A percentile compares a stretch with the other conserved stretches of the same genome.
Evolutionary conservation across 2,329 filamentous ascomycete genomes (phyloP).

Genomic region (Remersonia thermophila): DNA sequence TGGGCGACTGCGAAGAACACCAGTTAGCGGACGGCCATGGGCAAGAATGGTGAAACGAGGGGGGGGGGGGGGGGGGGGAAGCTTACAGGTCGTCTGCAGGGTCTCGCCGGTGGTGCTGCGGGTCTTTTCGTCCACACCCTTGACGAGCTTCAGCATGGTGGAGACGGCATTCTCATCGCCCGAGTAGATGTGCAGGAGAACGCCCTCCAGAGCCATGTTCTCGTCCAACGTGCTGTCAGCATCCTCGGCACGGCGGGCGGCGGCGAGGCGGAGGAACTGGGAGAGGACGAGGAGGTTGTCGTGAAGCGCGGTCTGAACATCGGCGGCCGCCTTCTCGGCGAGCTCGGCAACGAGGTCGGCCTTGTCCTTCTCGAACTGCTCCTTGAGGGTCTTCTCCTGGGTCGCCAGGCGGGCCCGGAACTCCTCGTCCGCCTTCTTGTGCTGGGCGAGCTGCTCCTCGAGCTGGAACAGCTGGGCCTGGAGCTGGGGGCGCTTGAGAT

Average conservation of each 20-base stretch:
- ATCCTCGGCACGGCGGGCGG: constrained; percentile 61
- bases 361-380: constrained; percentile 42
- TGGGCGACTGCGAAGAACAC: constrained; percentile 49
- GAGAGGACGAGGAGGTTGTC: constrained; percentile 59
- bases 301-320: constrained; percentile 44
- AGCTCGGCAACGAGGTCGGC: constrained; percentile 39
- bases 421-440: constrained; percentile 64
- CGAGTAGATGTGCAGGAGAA: constrained; percentile 65
- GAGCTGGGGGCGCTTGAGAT: constrained; percentile 63
- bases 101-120: constrained; percentile 51
- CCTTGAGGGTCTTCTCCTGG: constrained; percentile 42
- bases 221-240: constrained; percentile 53
- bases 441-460: constrained; percentile 62
- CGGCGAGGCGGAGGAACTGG: constrained; percentile 69
- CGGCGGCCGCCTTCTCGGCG: constrained; percentile 42
- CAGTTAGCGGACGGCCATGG: too few species aligned
- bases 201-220: constrained; percentile 69
- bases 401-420: constrained; percentile 49
- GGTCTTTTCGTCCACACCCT: constrained; percentile 56
- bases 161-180: constrained; percentile 64
- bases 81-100: constrained; percentile 59
- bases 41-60: too few species aligned
- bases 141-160: constrained; percentile 65
- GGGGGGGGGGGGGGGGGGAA: too few species aligned
- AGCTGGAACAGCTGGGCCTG: constrained; percentile 54